A percentile compares a stretch with the other conserved stretches of the same genome.
Conservation (phyloP, 441 rosid species). For the Omphalea diandra region DNA sequence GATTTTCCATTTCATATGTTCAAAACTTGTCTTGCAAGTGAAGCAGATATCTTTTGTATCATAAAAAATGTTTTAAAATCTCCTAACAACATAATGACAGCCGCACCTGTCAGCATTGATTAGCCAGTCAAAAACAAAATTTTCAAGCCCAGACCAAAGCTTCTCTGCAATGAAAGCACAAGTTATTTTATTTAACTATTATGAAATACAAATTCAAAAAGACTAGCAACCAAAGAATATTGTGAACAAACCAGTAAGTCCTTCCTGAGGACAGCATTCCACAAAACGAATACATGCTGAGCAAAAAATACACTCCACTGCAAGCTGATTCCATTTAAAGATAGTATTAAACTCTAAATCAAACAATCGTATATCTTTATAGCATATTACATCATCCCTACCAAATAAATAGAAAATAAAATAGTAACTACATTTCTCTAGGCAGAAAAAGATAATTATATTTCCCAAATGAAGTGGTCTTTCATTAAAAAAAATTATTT, state of each 20-base stretch:
- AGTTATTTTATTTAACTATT: constrained; percentile 23
- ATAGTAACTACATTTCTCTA: neutral
- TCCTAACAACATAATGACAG: constrained; percentile 24
- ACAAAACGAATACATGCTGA: constrained; percentile 99
- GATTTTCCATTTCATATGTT: neutral
- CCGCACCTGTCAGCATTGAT: constrained; percentile 96
- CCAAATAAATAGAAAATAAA: neutral
- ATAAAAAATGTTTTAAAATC: constrained; percentile 19
- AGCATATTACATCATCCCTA: neutral
- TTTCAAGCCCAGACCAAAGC: constrained; percentile 99
- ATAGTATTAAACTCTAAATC: constrained; percentile 22
- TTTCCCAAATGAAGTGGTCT: neutral
- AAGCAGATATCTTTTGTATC: constrained; percentile 19
- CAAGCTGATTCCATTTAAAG: constrained; percentile 63
- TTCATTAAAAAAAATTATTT: neutral
- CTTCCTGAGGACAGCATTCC: constrained; percentile 99
- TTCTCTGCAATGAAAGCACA: constrained; percentile 67
- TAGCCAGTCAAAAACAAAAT: constrained; percentile 98
- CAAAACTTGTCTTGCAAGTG: constrained; percentile 11
- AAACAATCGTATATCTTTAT: constrained; percentile 16
- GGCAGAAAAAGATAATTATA: neutral
- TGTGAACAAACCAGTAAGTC: constrained; percentile 81
- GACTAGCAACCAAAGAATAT: constrained; percentile 20
- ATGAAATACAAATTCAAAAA: constrained; percentile 19
- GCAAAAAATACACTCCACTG: constrained; percentile 99